Evolutionary conservation across 2,329 filamentous ascomycete species (phyloP).

Genomic region (Diaporthe batatas): DNA sequence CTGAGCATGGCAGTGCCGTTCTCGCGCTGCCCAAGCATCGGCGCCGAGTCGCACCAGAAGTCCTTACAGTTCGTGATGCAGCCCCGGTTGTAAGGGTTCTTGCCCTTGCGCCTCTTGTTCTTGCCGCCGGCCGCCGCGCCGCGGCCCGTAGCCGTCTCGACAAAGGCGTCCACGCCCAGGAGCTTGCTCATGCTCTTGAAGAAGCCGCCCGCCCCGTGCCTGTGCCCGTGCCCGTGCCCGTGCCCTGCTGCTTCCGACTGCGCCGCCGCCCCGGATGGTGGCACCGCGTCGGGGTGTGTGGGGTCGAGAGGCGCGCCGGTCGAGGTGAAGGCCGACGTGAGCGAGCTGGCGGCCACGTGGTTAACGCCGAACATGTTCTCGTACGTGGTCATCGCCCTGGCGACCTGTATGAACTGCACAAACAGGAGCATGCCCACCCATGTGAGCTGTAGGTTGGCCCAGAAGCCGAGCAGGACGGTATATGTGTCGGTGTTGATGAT

Average conservation of each 20-base stretch:
- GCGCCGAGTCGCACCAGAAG: slow-evolving; percentile 93
- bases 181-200: slow-evolving; percentile 85
- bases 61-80: slow-evolving; percentile 92
- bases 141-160: slow-evolving; percentile 89
- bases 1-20: slow-evolving; percentile 82
- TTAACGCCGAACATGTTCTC: slow-evolving; percentile 93
- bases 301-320: slow-evolving; percentile 79
- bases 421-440: slow-evolving; percentile 98
- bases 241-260: slow-evolving; percentile 59
- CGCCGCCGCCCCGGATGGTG: slow-evolving; percentile 66
- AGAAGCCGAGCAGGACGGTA: slow-evolving; percentile 82
- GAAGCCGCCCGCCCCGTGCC: slow-evolving; percentile 70
- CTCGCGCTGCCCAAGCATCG: slow-evolving; percentile 81
- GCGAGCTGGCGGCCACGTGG: slow-evolving; percentile 66
- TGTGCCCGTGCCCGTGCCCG: slow-evolving; percentile 52
- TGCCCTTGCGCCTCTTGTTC: slow-evolving; percentile 67
- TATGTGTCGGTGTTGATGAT: slow-evolving; percentile 86
- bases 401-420: slow-evolving; percentile 93
- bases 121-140: slow-evolving; percentile 71
- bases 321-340: slow-evolving; percentile 83
- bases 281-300: slow-evolving; percentile 66
- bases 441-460: slow-evolving; percentile 86
- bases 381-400: slow-evolving; percentile 93
- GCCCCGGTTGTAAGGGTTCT: slow-evolving; percentile 89
- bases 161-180: slow-evolving; percentile 92